phyloP scores from a whole-genome alignment of 2,329 filamentous ascomycete species.

The Colletotrichum melonis region DNA sequence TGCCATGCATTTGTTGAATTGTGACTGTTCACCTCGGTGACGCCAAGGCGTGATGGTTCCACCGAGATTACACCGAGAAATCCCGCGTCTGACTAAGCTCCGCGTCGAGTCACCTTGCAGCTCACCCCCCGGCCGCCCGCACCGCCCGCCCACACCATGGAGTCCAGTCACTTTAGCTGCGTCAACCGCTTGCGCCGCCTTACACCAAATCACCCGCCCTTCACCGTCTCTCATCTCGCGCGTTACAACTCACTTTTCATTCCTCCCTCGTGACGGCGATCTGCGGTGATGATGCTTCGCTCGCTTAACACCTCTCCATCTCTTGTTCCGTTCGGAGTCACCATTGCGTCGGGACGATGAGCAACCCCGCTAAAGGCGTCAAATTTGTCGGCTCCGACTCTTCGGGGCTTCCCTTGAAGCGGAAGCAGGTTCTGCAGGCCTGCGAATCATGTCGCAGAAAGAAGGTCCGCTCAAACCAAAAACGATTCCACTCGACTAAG shows the following conservation, averaged over 20 bases:
- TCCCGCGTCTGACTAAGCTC: constrained; percentile 15
- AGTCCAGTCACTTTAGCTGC: neutral
- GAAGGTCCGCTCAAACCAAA: constrained; percentile 53
- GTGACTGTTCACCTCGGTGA: neutral
- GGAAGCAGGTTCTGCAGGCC: constrained; percentile 69
- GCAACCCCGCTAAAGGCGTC: constrained; percentile 47
- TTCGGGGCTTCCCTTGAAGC: constrained; percentile 66
- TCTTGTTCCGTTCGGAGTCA: constrained; percentile 14
- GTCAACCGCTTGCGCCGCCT: neutral
- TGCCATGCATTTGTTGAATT: neutral
- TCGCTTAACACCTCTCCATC: neutral
- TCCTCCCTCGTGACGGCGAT: neutral
- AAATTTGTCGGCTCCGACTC: constrained; percentile 69
- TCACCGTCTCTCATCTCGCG: constrained; percentile 21
- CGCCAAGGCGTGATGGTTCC: neutral
- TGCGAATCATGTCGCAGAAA: constrained; percentile 66
- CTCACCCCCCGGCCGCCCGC: neutral
- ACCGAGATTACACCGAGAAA: constrained; percentile 27
- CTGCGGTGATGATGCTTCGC: constrained; percentile 23
- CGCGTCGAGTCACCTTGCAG: constrained; percentile 18
- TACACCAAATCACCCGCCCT: neutral
- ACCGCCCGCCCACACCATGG: neutral
- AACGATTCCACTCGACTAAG: neutral
- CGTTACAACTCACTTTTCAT: neutral
- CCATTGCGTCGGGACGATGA: constrained; percentile 21